Evolutionary conservation across 495 filamentous ascomycete genomes (phyloP), one percentile per base, ranked within the genome.

Genomic region (Penicillium silybi): DNA sequence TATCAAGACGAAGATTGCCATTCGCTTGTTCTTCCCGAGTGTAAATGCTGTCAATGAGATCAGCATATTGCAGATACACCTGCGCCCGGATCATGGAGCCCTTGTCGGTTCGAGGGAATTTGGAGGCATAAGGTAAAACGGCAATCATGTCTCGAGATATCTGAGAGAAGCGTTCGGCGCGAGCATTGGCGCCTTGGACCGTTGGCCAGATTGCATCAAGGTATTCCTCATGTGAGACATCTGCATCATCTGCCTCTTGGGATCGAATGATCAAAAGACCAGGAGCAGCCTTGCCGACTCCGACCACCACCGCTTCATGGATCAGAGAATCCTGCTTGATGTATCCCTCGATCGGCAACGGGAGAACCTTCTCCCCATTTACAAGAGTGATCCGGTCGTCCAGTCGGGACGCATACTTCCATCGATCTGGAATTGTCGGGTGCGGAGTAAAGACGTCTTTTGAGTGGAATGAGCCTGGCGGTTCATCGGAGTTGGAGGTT

Each of bases 321-420:
- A 86, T 67, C 1, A 77, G 50, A 9, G 66, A 60, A 44, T 80
- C 64, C 18, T 78, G 66, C 43, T 79, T 76, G 19, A 88, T 73
- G 1, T 56, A 62, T 1, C 80, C 79, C 59, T 89, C 86, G 41
- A 85, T 80, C 0, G 74, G 65, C 4, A 86, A 54, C 0, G 86
- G 85, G n/a, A 85, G 68, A 0, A 87, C 76, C 50, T 90, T 90
- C 57, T 89, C 85, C 0, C 86, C 86, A 49, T 82, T 89, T 6
- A 79, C 58, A 7, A 89, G 74, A 0, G 80, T 84, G 13, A 89
- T 73, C 2, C 77, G 71, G 54, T 87, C 83, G 48, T 90, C 87
- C 2, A 80, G 58, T 6, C 86, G 74, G 4, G 73, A 76, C 17
- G 80, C 59, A 48, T 85, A 87, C 54, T 85, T 88, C 80, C 84